Base-by-base conservation (phyloP, 306 rosid species). In the Begonia fuchsioides region DNA sequence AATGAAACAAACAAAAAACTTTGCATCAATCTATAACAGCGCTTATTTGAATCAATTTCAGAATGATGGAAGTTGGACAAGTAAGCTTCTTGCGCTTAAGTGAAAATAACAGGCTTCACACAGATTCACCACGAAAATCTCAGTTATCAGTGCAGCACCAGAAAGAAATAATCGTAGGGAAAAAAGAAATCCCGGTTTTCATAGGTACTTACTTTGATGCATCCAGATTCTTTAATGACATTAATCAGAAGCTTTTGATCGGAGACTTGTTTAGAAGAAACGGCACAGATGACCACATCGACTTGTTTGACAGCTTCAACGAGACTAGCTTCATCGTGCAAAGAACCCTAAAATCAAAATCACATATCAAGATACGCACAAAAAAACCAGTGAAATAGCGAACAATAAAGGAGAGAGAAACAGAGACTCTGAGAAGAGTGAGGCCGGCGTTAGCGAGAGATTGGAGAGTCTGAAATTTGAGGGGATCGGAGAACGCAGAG, bases 221-320 rank as follows among this genome's bases (percentile, higher is more conserved):
- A 55, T 15, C 76, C 81, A 77, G 65, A 52, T 63, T 71, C 72
- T 63, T 69, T 75, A 59, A 87, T 87, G 26, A 73, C 69, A 50
- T 48, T 53, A 17, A 87, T 72, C 19, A 87, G 87, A 58, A 71
- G 85, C 64, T 73, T 75, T 68, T 87, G 96, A 12, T 48, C 58
- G 8, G 54, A 62, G 41, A 63, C 70, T 11, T 71, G 82, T 47
- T 49, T 56, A 38, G 78, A 39, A 6, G 84, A 64, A 63, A 87
- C 82, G 51, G 94, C 85, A 38, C 72, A 87, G 52, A 87, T 73
- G 0, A 87, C 84, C 20, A 79, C 94, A 56, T 86, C 96, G 12
- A 86, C 96, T 48, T 63, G 73, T 58, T 67, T 75, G 9, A 79
- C 65, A 3, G 94, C 86, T 38, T 75, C 73, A 32, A 61, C n/a